These are phyloP conservation scores for Chaetoceros tenuissimus DNA, from an alignment of 108 stramenopile genomes.

Conservation along the genomic window DNA sequence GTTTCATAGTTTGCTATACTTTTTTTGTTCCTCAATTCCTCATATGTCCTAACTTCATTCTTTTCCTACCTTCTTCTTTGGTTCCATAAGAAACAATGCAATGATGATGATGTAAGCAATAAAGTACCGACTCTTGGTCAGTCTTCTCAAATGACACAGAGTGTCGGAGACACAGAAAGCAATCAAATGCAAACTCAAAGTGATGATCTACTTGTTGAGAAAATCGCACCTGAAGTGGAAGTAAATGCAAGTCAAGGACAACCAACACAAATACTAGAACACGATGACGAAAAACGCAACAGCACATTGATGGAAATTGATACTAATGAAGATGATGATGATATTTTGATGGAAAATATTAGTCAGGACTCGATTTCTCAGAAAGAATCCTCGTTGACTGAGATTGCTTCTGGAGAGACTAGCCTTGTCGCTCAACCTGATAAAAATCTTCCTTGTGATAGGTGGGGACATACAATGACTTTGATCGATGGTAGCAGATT, in stretches of 20 bases:
- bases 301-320: not conserved
- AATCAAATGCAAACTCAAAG: not conserved
- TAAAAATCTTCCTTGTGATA: conserved; percentile 29
- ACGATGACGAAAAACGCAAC: not conserved
- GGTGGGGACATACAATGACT: conserved; percentile 82
- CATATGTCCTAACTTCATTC: no score
- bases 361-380: not conserved
- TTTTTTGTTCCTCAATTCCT: no score
- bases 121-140: not conserved
- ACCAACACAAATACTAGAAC: no score
- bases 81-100: no score
- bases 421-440: no score
- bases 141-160: not conserved
- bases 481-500: conserved; percentile 51
- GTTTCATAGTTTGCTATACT: no score
- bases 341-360: not conserved
- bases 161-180: not conserved
- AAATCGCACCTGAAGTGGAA: not conserved
- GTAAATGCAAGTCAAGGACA: not conserved
- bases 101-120: no score
- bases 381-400: not conserved
- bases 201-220: not conserved
- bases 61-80: no score
- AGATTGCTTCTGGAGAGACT: not conserved
- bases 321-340: not conserved